Conservation (phyloP, 2,329 filamentous ascomycete species). For the Capronia coronata region DNA sequence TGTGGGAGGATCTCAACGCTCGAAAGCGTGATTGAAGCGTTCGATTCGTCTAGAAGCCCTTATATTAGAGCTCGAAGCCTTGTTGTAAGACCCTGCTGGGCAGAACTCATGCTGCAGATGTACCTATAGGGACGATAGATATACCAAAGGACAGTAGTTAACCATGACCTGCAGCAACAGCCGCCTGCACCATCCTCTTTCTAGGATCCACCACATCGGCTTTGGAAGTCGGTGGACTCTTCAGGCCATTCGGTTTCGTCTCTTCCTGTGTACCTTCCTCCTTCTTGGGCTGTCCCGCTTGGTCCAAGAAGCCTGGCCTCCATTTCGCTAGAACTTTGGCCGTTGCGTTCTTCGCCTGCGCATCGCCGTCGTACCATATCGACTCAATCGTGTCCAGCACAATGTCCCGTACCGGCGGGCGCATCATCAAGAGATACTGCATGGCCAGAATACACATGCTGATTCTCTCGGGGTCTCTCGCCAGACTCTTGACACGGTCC, state of each 20-base stretch:
- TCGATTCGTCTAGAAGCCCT: no score
- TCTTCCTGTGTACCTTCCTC: constrained; percentile 10
- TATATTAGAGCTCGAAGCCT: no score
- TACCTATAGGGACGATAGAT: no score
- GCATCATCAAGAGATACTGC: constrained; percentile 53
- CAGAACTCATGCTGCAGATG: no score
- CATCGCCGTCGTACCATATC: constrained; percentile 50
- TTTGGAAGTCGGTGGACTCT: constrained; percentile 3
- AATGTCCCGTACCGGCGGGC: constrained; percentile 53
- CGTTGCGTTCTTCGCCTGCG: constrained; percentile 43
- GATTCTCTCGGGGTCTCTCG: constrained; percentile 58
- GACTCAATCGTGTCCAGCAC: constrained; percentile 54
- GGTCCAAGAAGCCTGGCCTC: constrained; percentile 40
- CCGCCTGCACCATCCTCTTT: constrained; percentile 5
- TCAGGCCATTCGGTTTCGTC: constrained; percentile 12
- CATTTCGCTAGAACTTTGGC: constrained; percentile 51
- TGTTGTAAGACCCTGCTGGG: no score
- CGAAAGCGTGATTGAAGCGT: no score
- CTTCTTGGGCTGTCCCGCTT: constrained; percentile 13
- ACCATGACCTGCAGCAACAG: constrained; percentile 7
- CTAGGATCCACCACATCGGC: constrained; percentile 5
- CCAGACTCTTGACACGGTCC: constrained; percentile 59
- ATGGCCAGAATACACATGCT: constrained; percentile 53
- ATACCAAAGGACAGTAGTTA: not conserved
- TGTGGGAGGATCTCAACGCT: no score